Conservation (phyloP, 129 eudicot species). For the Daucus carota region DNA sequence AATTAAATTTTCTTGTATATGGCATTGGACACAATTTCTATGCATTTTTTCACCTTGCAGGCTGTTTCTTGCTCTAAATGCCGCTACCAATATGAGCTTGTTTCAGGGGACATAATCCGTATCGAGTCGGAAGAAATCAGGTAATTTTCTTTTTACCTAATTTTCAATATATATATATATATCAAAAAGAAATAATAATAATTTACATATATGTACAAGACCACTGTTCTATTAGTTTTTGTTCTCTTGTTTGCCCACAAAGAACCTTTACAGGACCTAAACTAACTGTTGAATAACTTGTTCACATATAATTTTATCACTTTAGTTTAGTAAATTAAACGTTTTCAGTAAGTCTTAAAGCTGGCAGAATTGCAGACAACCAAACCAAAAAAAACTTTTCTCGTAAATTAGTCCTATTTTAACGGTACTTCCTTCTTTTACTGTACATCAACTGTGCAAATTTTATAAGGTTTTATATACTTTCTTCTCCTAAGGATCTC, state of each 20-base stretch:
- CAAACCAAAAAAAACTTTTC: background rate
- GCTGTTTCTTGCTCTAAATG: slow-evolving; percentile 86
- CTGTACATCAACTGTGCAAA: background rate
- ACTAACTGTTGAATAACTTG: background rate
- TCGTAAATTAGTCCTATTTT: slow-evolving; percentile 9
- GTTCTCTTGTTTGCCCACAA: background rate
- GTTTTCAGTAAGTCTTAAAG: background rate
- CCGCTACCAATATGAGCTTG: slow-evolving; percentile 85
- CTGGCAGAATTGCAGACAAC: background rate
- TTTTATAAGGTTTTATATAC: slow-evolving; percentile 60
- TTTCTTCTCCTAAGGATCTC: slow-evolving; percentile 91
- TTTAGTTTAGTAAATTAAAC: background rate
- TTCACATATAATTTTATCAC: background rate
- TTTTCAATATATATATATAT: too few relatives aligned
- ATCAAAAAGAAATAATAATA: background rate
- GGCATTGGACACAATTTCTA: background rate
- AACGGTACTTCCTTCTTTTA: too few relatives aligned
- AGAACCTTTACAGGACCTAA: background rate
- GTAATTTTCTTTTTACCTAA: slow-evolving; percentile 36
- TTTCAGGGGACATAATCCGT: slow-evolving; percentile 65
- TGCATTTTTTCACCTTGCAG: slow-evolving; percentile 31
- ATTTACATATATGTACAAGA: background rate
- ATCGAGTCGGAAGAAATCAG: slow-evolving; percentile 94
- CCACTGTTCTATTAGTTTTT: background rate
- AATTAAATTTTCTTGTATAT: too few relatives aligned